These are phyloP conservation scores for Phytophthora boehmeriae DNA, from an alignment of 352 stramenopile species.

Conservation along the genomic window DNA sequence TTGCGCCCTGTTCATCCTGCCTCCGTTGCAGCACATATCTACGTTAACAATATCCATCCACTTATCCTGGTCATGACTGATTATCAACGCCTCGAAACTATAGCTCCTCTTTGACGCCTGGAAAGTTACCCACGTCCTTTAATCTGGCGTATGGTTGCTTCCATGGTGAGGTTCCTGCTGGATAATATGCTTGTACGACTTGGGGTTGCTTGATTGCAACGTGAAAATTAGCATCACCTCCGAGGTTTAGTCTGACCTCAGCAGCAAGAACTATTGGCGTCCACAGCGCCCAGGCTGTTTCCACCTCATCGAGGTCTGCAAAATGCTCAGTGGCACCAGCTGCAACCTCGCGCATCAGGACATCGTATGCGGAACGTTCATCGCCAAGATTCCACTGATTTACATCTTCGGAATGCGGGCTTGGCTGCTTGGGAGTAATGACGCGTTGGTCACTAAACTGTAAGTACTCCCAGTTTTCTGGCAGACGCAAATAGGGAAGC, in stretches of 20 bases:
- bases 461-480: slow-evolving; percentile 19
- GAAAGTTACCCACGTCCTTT: not conserved
- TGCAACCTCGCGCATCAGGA: slow-evolving; percentile 30
- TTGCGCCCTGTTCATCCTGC: too few species aligned
- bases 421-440: slow-evolving; percentile 8
- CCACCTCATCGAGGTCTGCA: slow-evolving; percentile 58
- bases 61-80: too few species aligned
- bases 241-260: slow-evolving; percentile 15
- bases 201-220: not conserved
- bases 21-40: too few species aligned
- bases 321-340: slow-evolving; percentile 38
- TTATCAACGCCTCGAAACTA: too few species aligned
- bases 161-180: slow-evolving; percentile 26
- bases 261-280: slow-evolving; percentile 54
- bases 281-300: slow-evolving; percentile 71
- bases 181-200: slow-evolving; percentile 3
- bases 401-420: not conserved
- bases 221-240: not conserved
- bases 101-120: slow-evolving; percentile 20
- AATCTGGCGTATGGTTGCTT: slow-evolving; percentile 1
- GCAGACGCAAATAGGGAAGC: slow-evolving; percentile 5
- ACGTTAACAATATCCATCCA: too few species aligned
- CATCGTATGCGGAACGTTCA: slow-evolving; percentile 41
- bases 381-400: slow-evolving; percentile 39
- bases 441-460: slow-evolving; percentile 2